These are phyloP conservation scores for Aspergillus fructus DNA, from an alignment of 2,329 filamentous ascomycete species.

Conservation along the genomic window DNA sequence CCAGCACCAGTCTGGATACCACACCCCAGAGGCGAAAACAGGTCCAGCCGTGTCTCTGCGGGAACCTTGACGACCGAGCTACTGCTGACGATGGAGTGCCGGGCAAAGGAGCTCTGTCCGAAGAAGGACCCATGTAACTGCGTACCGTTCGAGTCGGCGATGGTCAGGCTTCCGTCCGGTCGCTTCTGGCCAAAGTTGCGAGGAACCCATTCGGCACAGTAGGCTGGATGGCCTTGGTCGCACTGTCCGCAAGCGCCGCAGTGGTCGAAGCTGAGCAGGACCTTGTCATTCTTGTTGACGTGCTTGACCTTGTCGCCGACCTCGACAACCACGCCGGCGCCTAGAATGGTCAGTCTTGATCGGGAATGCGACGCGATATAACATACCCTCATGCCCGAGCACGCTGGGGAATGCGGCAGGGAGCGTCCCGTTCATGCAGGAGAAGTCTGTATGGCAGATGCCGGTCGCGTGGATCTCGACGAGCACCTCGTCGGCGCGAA, in stretches of 20 bases:
- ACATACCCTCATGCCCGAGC: conserved; percentile 23
- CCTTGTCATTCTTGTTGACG: conserved; percentile 45
- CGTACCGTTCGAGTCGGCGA: not conserved
- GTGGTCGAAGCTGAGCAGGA: conserved; percentile 28
- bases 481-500: conserved; percentile 26
- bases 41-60: conserved; percentile 17
- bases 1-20: conserved; percentile 33
- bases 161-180: conserved; percentile 9
- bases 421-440: conserved; percentile 24
- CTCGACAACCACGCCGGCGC: conserved; percentile 51
- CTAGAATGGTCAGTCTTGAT: conserved; percentile 22
- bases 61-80: conserved; percentile 29
- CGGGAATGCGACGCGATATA: not conserved
- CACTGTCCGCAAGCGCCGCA: conserved; percentile 22
- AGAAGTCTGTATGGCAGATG: conserved; percentile 36
- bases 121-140: conserved; percentile 33
- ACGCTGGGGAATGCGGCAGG: conserved; percentile 17
- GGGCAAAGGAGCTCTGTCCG: conserved; percentile 38
- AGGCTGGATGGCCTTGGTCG: conserved; percentile 16
- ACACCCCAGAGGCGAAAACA: conserved; percentile 26
- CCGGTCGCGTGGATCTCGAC: conserved; percentile 35
- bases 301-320: conserved; percentile 44
- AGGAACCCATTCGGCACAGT: conserved; percentile 14
- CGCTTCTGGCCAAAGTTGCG: conserved; percentile 19
- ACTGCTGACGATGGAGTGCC: conserved; percentile 14